Conservation (phyloP, 805 yeast genomes). For the Candida mattraensis region DNA sequence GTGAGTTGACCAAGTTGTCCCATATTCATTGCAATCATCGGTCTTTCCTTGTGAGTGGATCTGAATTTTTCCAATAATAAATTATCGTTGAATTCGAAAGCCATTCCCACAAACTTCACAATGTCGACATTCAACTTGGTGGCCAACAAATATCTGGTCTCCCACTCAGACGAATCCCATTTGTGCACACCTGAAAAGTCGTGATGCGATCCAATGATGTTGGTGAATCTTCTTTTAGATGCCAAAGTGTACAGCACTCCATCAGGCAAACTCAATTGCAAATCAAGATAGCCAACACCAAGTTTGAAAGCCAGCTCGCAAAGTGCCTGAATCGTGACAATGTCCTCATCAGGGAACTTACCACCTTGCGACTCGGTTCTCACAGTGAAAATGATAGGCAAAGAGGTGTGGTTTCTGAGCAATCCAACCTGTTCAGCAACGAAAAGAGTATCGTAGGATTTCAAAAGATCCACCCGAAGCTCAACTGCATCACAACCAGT, state of each 20-base stretch:
- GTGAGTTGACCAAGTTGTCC: slow-evolving; percentile 75
- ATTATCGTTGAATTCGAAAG: slow-evolving; percentile 65
- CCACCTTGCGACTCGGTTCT: slow-evolving; percentile 86
- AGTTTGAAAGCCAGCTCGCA: slow-evolving; percentile 64
- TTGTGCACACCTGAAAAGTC: slow-evolving; percentile 61
- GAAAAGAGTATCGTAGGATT: slow-evolving; percentile 47
- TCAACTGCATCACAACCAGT: slow-evolving; percentile 83
- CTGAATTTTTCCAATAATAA: slow-evolving; percentile 70
- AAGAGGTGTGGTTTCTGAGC: slow-evolving; percentile 58
- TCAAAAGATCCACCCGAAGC: slow-evolving; percentile 72
- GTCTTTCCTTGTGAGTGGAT: slow-evolving; percentile 49
- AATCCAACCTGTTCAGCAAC: slow-evolving; percentile 74
- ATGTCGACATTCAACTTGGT: slow-evolving; percentile 64
- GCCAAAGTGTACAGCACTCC: slow-evolving; percentile 52
- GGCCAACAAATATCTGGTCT: slow-evolving; percentile 67
- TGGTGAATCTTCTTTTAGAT: slow-evolving; percentile 56
- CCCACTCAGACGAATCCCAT: slow-evolving; percentile 78
- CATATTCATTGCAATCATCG: slow-evolving; percentile 84
- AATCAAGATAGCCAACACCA: slow-evolving; percentile 79
- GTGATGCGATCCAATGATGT: slow-evolving; percentile 81
- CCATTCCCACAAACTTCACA: slow-evolving; percentile 82
- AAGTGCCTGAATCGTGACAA: slow-evolving; percentile 47
- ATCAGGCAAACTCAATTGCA: slow-evolving; percentile 71
- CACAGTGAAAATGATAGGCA: slow-evolving; percentile 82
- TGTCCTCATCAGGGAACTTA: slow-evolving; percentile 60